phyloP scores from a whole-genome alignment of 1,284 basidiomycete species.

The Sphagnurus paluster region DNA sequence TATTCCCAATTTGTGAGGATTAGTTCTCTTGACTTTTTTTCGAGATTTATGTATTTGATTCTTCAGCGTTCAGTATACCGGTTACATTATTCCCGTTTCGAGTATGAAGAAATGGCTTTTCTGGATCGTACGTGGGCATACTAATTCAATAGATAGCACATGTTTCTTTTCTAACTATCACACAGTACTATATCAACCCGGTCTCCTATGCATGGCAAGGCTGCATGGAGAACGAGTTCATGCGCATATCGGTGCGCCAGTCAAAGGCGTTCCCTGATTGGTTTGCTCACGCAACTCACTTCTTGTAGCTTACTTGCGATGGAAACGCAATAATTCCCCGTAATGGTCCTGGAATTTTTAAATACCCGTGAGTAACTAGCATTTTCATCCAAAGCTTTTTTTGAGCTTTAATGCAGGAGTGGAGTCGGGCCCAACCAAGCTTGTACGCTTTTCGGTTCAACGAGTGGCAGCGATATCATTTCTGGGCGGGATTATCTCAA shows the following conservation, averaged over 20 bases:
- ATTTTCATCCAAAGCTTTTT: too few relatives aligned
- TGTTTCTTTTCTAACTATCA: conserved; percentile 4
- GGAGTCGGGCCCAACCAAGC: conserved; percentile 63
- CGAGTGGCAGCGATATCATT: conserved; percentile 47
- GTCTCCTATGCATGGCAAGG: conserved; percentile 79
- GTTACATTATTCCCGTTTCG: conserved; percentile 73
- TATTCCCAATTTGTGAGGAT: conserved; percentile 58
- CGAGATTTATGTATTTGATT: neutral
- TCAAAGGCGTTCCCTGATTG: conserved; percentile 21
- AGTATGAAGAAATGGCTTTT: conserved; percentile 88
- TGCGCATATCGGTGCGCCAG: conserved; percentile 61
- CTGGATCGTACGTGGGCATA: conserved; percentile 80
- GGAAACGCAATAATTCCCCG: conserved; percentile 70
- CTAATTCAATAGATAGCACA: too few relatives aligned
- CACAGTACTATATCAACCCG: conserved; percentile 76
- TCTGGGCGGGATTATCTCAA: conserved; percentile 59
- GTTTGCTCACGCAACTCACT: neutral
- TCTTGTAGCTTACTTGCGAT: conserved; percentile 62
- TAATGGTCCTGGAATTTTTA: conserved; percentile 59
- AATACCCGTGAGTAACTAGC: conserved; percentile 58
- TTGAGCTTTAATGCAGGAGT: conserved; percentile 30
- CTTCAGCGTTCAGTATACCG: conserved; percentile 55
- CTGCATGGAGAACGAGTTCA: conserved; percentile 84
- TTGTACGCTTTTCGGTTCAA: conserved; percentile 66
- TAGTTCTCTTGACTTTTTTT: neutral